Conservation (phyloP, 2,329 filamentous ascomycete genomes). For the Neonectria neomacrospora region DNA sequence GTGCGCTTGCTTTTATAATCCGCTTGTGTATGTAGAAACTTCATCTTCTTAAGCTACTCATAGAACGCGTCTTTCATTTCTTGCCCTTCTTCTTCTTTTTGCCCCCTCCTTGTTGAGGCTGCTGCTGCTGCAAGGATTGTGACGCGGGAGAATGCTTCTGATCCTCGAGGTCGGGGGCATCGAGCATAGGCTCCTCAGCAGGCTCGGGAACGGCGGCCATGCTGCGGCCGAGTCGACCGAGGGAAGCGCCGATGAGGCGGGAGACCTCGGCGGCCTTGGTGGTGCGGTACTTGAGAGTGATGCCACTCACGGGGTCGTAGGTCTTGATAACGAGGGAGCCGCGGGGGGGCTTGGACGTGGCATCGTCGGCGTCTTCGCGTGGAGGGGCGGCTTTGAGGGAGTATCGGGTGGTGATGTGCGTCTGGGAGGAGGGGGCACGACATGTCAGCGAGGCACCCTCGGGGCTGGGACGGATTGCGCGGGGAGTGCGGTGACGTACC, state of each 20-base stretch:
- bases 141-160: conserved; percentile 44
- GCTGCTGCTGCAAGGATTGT: conserved; percentile 37
- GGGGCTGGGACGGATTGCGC: neutral
- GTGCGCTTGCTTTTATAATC: neutral
- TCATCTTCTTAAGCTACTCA: neutral
- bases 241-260: conserved; percentile 74
- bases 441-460: neutral
- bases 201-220: conserved; percentile 68
- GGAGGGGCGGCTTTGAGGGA: conserved; percentile 66
- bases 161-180: conserved; percentile 50
- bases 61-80: conserved; percentile 41
- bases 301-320: conserved; percentile 84
- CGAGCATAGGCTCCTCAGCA: conserved; percentile 56
- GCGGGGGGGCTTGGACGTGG: conserved; percentile 61
- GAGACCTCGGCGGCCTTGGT: conserved; percentile 91
- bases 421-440: conserved; percentile 61
- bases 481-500: conserved; percentile 62
- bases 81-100: conserved; percentile 67
- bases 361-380: conserved; percentile 40
- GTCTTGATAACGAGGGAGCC: conserved; percentile 88
- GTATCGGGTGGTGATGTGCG: conserved; percentile 93
- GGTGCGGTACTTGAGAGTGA: conserved; percentile 89
- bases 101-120: conserved; percentile 49
- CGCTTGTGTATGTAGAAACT: neutral
- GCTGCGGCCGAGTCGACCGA: conserved; percentile 79